Evolutionary conservation across 345 rosid species (phyloP).

Genomic region (Psidium guajava): DNA sequence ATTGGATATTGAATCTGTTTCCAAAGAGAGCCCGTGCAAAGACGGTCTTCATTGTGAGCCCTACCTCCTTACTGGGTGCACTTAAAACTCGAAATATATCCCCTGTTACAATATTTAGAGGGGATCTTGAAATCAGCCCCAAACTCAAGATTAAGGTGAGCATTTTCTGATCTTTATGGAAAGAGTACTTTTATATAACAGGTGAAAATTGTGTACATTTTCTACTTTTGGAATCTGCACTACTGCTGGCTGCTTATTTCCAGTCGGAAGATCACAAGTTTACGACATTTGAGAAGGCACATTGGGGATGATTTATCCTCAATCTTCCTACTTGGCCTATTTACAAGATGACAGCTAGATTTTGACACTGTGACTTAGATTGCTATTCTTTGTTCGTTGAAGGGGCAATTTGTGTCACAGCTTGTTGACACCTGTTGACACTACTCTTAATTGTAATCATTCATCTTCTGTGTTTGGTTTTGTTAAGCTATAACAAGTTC

Average conservation of each 20-base stretch:
- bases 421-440: neutral
- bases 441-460: neutral
- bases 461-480: neutral
- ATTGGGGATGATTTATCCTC: neutral
- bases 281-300: neutral
- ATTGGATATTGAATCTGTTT: slow-evolving; percentile 51
- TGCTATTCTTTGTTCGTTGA: neutral
- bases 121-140: slow-evolving; percentile 67
- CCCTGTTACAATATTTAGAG: slow-evolving; percentile 81
- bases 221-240: neutral
- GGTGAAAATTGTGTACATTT: neutral
- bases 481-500: neutral
- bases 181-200: neutral
- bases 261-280: neutral
- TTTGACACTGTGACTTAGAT: neutral
- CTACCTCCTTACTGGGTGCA: slow-evolving; percentile 75
- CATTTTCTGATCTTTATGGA: neutral
- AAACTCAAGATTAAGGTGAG: slow-evolving; percentile 76
- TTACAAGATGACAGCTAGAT: neutral
- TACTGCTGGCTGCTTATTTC: neutral
- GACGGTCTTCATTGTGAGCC: slow-evolving; percentile 51
- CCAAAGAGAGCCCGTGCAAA: slow-evolving; percentile 41
- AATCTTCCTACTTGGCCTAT: neutral
- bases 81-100: slow-evolving; percentile 58
- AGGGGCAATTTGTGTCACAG: neutral